Percentiles rank a stretch among this genome's conserved stretches.
phyloP scores from a whole-genome alignment of 345 rosid species.

The Pseudoturritis turrita region DNA sequence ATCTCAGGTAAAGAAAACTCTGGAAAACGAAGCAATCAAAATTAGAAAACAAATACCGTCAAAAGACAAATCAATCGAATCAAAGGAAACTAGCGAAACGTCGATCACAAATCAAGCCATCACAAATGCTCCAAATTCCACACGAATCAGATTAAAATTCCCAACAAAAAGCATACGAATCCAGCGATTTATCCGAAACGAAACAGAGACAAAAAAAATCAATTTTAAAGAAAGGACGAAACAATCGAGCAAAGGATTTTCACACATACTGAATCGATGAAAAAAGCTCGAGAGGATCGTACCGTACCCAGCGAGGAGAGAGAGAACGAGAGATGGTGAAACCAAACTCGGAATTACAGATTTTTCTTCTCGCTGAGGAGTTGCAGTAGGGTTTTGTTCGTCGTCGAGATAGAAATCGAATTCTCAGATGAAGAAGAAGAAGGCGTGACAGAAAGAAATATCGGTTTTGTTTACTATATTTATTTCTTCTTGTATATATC shows the following conservation, averaged over 20 bases:
- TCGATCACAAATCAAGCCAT: neutral
- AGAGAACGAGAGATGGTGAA: neutral
- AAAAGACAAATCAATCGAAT: neutral
- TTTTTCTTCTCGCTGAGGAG: conserved; percentile 21
- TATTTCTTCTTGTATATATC: neutral
- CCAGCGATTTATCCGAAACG: neutral
- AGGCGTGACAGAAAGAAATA: conserved; percentile 5
- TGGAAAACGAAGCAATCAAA: neutral
- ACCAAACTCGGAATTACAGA: neutral
- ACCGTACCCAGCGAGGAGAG: conserved; percentile 17
- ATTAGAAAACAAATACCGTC: neutral
- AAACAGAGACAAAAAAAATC: neutral
- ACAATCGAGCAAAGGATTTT: neutral
- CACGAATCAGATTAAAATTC: neutral
- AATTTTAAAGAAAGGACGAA: neutral
- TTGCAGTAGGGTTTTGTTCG: conserved; percentile 20
- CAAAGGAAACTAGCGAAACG: neutral
- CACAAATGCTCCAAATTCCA: neutral
- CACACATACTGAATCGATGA: neutral
- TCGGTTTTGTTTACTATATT: conserved; percentile 19
- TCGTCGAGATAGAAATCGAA: conserved; percentile 20
- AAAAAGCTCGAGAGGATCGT: neutral
- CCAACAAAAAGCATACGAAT: neutral
- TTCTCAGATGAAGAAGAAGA: neutral
- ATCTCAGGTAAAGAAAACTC: neutral